phyloP scores from a whole-genome alignment of 2,329 filamentous ascomycete species.

The Drechmeria coniospora region DNA sequence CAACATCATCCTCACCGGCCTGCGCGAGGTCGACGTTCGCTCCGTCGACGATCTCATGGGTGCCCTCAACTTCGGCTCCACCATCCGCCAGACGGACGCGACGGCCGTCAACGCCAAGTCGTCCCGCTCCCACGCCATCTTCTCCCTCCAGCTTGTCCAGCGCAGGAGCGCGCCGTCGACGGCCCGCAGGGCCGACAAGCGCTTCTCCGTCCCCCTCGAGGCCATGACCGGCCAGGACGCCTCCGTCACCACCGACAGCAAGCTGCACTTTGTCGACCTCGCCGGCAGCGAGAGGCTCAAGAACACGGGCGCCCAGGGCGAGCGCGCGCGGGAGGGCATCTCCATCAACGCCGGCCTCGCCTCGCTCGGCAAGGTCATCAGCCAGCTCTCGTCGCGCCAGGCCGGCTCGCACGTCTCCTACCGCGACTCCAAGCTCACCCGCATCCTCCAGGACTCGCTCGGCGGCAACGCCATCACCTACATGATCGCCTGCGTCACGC shows the following conservation, averaged over 20 bases:
- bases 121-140: conserved; percentile 92
- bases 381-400: conserved; percentile 83
- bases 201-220: conserved; percentile 75
- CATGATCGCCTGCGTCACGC: conserved; percentile 98
- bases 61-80: conserved; percentile 81
- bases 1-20: conserved; percentile 81
- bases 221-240: conserved; percentile 51
- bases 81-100: conserved; percentile 89
- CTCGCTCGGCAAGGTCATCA: conserved; percentile 93
- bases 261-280: conserved; percentile 95
- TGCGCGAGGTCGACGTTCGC: conserved; percentile 77
- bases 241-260: conserved; percentile 82
- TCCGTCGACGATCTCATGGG: conserved; percentile 82
- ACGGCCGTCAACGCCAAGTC: conserved; percentile 97
- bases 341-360: conserved; percentile 95
- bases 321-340: conserved; percentile 88
- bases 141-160: conserved; percentile 86
- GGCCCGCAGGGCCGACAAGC: conserved; percentile 55
- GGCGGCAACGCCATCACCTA: conserved; percentile 97
- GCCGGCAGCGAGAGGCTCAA: conserved; percentile 93
- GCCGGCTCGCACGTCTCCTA: conserved; percentile 88
- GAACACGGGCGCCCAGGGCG: conserved; percentile 90
- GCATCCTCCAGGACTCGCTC: conserved; percentile 86
- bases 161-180: conserved; percentile 46
- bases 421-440: conserved; percentile 91